Base-by-base conservation (phyloP, 805 yeast species). In the Danielia oregonensis region DNA sequence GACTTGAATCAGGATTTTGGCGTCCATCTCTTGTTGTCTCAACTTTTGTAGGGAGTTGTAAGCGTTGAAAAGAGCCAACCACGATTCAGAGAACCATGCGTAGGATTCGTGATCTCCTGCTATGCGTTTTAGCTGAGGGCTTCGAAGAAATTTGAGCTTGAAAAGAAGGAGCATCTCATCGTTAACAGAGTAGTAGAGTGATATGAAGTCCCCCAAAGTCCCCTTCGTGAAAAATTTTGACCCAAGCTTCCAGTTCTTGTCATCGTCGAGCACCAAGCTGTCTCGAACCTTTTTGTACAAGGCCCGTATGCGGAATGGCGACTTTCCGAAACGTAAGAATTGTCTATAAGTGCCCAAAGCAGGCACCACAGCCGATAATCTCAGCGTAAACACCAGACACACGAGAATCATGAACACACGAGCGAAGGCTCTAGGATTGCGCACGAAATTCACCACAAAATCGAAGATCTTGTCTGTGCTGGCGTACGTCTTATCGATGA, bases 31-130 rank as follows among this genome's bases (percentile, higher is more conserved):
- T 43, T 68, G 67, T 27, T 65, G 71, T 10, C 59, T 55, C 16
- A 76, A 58, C n/a, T 49, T 50, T 26, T 60, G 59, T 33, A 76
- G 57, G 35, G 65, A 63, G 12, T 54, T 58, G 51, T 70, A 68
- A 15, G 78, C 73, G 36, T 70, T 70, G 51, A 76, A 74, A 32
- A 81, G 52, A 1, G 78, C 78, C 11, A 79, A 54, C 37, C 82
- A 43, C 13, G 84, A 76, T 49, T 78, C 84, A 35, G 69, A 68
- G 59, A 78, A 79, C 89, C 91, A 82, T 0, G 86, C 78, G 24
- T 74, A 60, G 2, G 79, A 65, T 55, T 79, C 86, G 52, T 83
- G 86, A 48, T 68, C 67, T 4, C 61, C 55, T 4, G 75, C 78
- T 32, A 72, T 43, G 10, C 51, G 37, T 32, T 63, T 63, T 30